Percentiles rank a stretch among this genome's conserved stretches.
These are phyloP conservation scores for Glonium stellatum DNA, from an alignment of 495 filamentous ascomycete genomes.

Conservation along the genomic window DNA sequence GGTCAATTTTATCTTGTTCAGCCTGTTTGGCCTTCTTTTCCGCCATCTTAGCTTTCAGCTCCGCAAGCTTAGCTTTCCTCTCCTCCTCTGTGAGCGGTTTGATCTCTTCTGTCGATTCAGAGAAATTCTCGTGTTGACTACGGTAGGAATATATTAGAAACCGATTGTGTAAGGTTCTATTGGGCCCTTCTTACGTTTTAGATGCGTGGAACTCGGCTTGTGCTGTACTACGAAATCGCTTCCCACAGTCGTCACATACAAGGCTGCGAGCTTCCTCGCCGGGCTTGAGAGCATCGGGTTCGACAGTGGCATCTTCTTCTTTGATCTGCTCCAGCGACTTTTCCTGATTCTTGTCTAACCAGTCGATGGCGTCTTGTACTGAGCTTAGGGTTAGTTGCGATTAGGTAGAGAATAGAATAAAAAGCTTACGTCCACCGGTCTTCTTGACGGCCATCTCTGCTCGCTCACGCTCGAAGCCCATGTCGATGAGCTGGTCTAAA, in stretches of 20 bases:
- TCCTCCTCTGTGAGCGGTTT: slow-evolving; percentile 82
- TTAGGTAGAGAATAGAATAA: not conserved
- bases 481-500: slow-evolving; percentile 76
- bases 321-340: slow-evolving; percentile 73
- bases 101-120: slow-evolving; percentile 86
- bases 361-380: slow-evolving; percentile 89
- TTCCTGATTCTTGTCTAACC: slow-evolving; percentile 86
- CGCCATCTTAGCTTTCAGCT: slow-evolving; percentile 63
- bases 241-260: slow-evolving; percentile 87
- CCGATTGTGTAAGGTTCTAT: not conserved
- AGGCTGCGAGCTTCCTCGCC: slow-evolving; percentile 59
- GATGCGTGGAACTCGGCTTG: slow-evolving; percentile 85
- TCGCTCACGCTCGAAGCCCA: slow-evolving; percentile 84
- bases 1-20: slow-evolving; percentile 69
- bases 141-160: slow-evolving; percentile 1
- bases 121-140: slow-evolving; percentile 81
- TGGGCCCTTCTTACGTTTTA: slow-evolving; percentile 54
- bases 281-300: slow-evolving; percentile 49
- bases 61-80: slow-evolving; percentile 69
- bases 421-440: slow-evolving; percentile 59
- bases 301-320: slow-evolving; percentile 49
- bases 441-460: slow-evolving; percentile 76
- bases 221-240: slow-evolving; percentile 73
- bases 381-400: slow-evolving; percentile 2
- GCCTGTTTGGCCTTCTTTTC: slow-evolving; percentile 66